Conservation (phyloP, 768 basidiomycete species). For the Hygrocybe punicea region DNA sequence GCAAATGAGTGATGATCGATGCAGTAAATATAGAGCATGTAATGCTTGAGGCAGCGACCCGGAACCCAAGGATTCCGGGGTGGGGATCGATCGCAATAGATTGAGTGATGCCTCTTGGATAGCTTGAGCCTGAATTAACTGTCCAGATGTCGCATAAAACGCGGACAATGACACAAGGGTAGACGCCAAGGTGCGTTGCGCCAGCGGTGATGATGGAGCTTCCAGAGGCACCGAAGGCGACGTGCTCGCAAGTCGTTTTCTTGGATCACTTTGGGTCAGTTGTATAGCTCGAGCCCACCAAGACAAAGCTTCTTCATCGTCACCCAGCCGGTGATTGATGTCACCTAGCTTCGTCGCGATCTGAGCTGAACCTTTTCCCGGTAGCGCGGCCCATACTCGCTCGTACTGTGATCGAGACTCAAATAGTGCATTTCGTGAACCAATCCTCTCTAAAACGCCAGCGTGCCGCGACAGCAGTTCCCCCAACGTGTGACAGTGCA, state of each 20-base stretch:
- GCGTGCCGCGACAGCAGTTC: conserved; percentile 58
- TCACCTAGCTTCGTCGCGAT: conserved; percentile 68
- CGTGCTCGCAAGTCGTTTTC: conserved; percentile 16
- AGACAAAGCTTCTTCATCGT: conserved; percentile 48
- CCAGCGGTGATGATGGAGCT: conserved; percentile 54
- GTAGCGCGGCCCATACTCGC: conserved; percentile 51
- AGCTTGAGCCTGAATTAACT: conserved; percentile 51
- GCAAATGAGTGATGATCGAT: conserved; percentile 70
- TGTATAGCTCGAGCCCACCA: conserved; percentile 68
- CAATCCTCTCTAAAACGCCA: conserved; percentile 58
- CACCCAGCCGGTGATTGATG: conserved; percentile 53
- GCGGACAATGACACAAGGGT: conserved; percentile 70
- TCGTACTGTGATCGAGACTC: conserved; percentile 58
- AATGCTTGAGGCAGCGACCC: conserved; percentile 56
- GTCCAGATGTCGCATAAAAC: conserved; percentile 58
- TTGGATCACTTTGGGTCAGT: conserved; percentile 38
- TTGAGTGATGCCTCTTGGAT: conserved; percentile 55
- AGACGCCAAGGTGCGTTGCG: conserved; percentile 59
- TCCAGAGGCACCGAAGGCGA: conserved; percentile 33
- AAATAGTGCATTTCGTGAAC: conserved; percentile 42
- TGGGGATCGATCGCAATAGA: conserved; percentile 53
- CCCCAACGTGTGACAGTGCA: conserved; percentile 50
- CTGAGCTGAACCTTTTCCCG: conserved; percentile 46
- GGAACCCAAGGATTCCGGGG: conserved; percentile 42
- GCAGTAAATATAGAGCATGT: conserved; percentile 63